Conservation (phyloP, 768 basidiomycete genomes). For the Mycena epipterygia region DNA sequence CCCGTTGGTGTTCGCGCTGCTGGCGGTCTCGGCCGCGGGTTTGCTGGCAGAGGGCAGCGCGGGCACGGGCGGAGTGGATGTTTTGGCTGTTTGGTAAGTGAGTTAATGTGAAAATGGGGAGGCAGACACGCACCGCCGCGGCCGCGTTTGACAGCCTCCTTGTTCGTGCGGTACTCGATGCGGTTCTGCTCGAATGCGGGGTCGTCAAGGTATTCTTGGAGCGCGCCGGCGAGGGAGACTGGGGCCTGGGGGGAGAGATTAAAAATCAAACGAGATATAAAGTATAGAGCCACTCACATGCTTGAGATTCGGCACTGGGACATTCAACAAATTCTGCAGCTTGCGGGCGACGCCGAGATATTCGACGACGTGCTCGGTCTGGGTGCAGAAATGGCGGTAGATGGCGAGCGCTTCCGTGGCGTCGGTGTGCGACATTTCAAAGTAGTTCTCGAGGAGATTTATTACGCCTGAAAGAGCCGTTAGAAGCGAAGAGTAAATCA, state of each 20-base stretch:
- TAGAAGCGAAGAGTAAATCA: constrained; percentile 35
- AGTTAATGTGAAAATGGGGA: background rate
- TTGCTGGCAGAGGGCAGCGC: constrained; percentile 29
- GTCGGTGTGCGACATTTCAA: constrained; percentile 97
- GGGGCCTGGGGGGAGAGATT: constrained; percentile 74
- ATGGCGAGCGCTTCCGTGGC: constrained; percentile 87
- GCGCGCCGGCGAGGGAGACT: constrained; percentile 90
- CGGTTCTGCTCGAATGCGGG: constrained; percentile 97
- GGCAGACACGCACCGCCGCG: constrained; percentile 43
- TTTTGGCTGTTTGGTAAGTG: background rate
- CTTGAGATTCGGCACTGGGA: constrained; percentile 93
- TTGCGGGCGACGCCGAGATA: constrained; percentile 94
- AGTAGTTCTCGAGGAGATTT: constrained; percentile 85
- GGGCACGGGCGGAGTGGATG: constrained; percentile 36
- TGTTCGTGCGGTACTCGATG: constrained; percentile 90
- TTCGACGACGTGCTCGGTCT: constrained; percentile 94
- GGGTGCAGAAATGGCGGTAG: constrained; percentile 94
- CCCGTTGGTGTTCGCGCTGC: background rate
- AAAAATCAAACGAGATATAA: background rate
- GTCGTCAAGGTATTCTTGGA: constrained; percentile 97
- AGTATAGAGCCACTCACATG: constrained; percentile 66
- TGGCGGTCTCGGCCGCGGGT: constrained; percentile 18
- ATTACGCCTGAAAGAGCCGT: constrained; percentile 43
- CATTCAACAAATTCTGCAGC: constrained; percentile 92
- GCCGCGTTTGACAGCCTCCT: constrained; percentile 69